Percentiles rank a stretch among this genome's conserved stretches.
Evolutionary conservation across 2,329 filamentous ascomycete species (phyloP).

Genomic region (Verticillium zaregamsianum): DNA sequence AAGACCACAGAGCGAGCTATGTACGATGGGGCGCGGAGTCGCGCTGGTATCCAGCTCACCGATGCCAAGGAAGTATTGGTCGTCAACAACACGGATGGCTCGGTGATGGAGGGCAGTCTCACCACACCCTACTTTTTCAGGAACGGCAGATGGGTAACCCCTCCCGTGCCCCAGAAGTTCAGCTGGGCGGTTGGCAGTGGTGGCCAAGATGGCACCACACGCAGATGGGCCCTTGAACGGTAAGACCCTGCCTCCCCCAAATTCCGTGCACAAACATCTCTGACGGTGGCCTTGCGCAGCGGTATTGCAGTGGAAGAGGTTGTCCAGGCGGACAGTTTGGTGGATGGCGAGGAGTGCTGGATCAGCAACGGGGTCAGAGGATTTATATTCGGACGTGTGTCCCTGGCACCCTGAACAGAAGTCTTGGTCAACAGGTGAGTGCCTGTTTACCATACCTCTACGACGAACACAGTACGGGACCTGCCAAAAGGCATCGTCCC

Average conservation of each 20-base stretch:
- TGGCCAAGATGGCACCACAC: conserved; percentile 77
- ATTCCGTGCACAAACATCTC: conserved; percentile 7
- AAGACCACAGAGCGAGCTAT: conserved; percentile 75
- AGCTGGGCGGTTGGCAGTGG: conserved; percentile 50
- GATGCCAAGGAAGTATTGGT: conserved; percentile 70
- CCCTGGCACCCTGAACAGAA: conserved; percentile 12
- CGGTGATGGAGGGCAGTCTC: conserved; percentile 81
- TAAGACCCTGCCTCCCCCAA: conserved; percentile 22
- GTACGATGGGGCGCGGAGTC: conserved; percentile 66
- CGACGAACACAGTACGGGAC: background rate
- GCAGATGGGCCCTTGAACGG: conserved; percentile 76
- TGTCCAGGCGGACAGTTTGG: conserved; percentile 55
- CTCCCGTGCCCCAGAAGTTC: conserved; percentile 49
- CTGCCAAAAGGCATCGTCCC: background rate
- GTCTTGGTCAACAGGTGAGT: too few species aligned
- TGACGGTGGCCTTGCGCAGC: conserved; percentile 22
- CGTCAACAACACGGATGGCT: conserved; percentile 52
- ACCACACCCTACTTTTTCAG: conserved; percentile 82
- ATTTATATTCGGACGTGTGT: conserved; percentile 54
- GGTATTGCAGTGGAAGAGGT: conserved; percentile 61
- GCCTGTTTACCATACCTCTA: too few species aligned
- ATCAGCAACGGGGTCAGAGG: conserved; percentile 85
- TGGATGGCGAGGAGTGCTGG: conserved; percentile 76
- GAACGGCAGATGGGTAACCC: conserved; percentile 72
- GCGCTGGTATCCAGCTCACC: conserved; percentile 48